These are phyloP conservation scores for Calamus simplicifolius DNA, from an alignment of 176 grass and related monocot species.

Conservation along the genomic window DNA sequence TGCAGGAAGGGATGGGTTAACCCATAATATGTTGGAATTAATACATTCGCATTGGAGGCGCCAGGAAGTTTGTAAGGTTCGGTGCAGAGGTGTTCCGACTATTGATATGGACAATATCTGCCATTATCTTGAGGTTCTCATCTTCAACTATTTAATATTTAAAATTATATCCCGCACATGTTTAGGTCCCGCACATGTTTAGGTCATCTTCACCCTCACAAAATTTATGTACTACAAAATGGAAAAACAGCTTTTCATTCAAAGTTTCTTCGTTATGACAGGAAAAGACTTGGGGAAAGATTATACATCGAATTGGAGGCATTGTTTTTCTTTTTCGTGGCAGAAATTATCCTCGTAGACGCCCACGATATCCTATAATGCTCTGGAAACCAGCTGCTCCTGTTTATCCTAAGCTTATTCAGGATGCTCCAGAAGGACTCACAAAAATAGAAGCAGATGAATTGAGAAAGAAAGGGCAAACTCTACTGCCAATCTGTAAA, in stretches of 20 bases:
- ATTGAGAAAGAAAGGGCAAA: slow-evolving; percentile 66
- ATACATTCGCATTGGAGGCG: slow-evolving; percentile 92
- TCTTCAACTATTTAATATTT: background rate
- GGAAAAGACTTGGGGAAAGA: slow-evolving; percentile 84
- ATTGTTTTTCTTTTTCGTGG: slow-evolving; percentile 73
- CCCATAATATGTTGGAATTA: slow-evolving; percentile 99
- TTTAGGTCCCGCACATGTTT: no score
- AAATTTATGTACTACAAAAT: no score
- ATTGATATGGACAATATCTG: slow-evolving; percentile 93
- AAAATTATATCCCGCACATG: no score
- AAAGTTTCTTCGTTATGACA: slow-evolving; percentile 21
- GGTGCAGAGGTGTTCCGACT: slow-evolving; percentile 86
- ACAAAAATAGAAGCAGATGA: slow-evolving; percentile 72
- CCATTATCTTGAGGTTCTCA: slow-evolving; percentile 66
- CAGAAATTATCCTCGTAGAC: slow-evolving; percentile 55
- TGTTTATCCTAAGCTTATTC: slow-evolving; percentile 87
- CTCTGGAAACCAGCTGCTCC: slow-evolving; percentile 92
- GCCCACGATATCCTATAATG: slow-evolving; percentile 90
- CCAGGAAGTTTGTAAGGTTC: slow-evolving; percentile 92
- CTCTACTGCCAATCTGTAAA: slow-evolving; percentile 82
- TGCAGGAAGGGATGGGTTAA: slow-evolving; percentile 96
- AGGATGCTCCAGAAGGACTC: slow-evolving; percentile 75
- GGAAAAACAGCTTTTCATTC: no score
- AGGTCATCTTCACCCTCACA: no score
- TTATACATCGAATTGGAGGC: slow-evolving; percentile 66